phyloP scores from a whole-genome alignment of 495 filamentous ascomycete species.

The Xylaria scruposa region DNA sequence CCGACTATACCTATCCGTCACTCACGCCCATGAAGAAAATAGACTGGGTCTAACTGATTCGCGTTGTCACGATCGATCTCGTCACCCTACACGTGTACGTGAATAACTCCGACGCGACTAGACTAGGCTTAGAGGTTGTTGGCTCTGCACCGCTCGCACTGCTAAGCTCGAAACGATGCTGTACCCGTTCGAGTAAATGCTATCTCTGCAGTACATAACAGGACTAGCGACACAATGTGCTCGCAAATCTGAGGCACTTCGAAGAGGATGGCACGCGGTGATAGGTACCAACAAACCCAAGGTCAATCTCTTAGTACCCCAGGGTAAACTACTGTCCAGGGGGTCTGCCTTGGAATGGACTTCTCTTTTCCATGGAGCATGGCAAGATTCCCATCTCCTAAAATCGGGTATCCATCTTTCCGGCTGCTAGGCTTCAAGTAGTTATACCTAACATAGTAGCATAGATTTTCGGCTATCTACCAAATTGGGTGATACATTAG shows the following conservation, averaged over 20 bases:
- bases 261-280: neutral
- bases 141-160: neutral
- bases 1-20: neutral
- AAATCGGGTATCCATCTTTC: neutral
- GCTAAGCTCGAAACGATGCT: neutral
- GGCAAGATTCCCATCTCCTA: slow-evolving; percentile 22
- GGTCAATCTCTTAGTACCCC: slow-evolving; percentile 1
- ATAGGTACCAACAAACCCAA: neutral
- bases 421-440: neutral
- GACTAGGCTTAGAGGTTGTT: neutral
- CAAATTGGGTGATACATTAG: neutral
- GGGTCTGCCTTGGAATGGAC: slow-evolving; percentile 24
- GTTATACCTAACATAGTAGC: neutral
- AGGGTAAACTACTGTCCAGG: neutral
- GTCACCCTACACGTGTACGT: slow-evolving; percentile 4
- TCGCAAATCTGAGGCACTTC: neutral
- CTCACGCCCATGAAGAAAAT: neutral
- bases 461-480: neutral
- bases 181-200: neutral
- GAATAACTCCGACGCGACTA: slow-evolving; percentile 3
- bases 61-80: slow-evolving; percentile 2
- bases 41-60: slow-evolving; percentile 1
- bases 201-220: neutral
- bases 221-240: neutral
- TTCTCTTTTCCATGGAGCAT: slow-evolving; percentile 20